These are phyloP conservation scores for Fusarium chaquense DNA, from an alignment of 2,329 filamentous ascomycete species.

Conservation along the genomic window DNA sequence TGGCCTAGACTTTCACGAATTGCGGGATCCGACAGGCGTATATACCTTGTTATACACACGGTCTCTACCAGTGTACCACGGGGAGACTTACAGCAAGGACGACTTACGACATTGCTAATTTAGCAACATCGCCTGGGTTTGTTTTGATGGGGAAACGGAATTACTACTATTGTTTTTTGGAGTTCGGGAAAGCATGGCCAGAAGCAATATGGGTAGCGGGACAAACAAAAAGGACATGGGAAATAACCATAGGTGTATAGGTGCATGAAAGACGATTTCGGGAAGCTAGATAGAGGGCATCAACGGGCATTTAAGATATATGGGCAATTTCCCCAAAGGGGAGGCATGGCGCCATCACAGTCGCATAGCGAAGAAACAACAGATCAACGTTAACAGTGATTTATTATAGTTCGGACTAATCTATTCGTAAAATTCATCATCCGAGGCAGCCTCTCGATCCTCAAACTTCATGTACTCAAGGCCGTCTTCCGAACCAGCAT, in stretches of 20 bases:
- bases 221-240: constrained; percentile 5
- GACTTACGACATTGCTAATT: constrained; percentile 4
- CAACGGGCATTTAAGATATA: constrained; percentile 6
- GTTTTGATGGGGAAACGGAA: constrained; percentile 7
- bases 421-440: constrained; percentile 66
- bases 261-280: background rate
- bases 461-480: constrained; percentile 80
- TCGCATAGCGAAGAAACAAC: background rate
- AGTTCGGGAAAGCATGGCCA: constrained; percentile 5
- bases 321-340: constrained; percentile 2
- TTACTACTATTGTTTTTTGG: constrained; percentile 16
- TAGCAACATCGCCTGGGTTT: constrained; percentile 8
- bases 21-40: background rate
- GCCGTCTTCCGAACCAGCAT: constrained; percentile 61
- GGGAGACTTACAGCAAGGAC: constrained; percentile 3
- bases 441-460: constrained; percentile 74
- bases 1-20: constrained; percentile 23
- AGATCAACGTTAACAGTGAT: constrained; percentile 1
- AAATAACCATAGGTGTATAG: constrained; percentile 4
- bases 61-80: constrained; percentile 6
- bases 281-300: background rate
- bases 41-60: constrained; percentile 6
- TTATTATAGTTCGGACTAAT: constrained; percentile 17
- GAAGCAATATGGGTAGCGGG: constrained; percentile 10
- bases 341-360: background rate